Base-by-base conservation (phyloP, 257 asterid genomes). In the Haberlea rhodopensis region DNA sequence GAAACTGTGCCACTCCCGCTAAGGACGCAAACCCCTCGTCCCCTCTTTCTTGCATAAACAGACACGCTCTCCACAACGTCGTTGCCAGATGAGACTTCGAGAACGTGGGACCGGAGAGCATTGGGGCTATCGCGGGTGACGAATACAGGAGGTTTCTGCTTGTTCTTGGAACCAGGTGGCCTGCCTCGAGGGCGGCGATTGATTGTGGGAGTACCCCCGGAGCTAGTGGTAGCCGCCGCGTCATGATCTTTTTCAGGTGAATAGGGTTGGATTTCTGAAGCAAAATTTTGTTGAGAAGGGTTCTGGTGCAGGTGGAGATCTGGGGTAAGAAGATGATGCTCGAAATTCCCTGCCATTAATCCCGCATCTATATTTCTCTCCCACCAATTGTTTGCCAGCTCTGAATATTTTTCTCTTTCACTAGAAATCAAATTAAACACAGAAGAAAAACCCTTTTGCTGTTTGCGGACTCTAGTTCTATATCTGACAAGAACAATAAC, bases 141-240 rank as follows among this genome's bases (percentile, higher is more conserved):
- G 51, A 43, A 43, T 8, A 15, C 19, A 5, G 51, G 51, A 43
- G 51, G 51, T 2, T 16, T 43, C 3, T 87, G 78, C 24, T 83
- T 87, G 79, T 87, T 87, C 63, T 83, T 83, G 19, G 95, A 85
- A 0, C 95, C 94, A 0, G 94, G 76, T 0, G 95, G 94, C 0
- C 95, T 82, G 52, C 95, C 95, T 1, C 95, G 74, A 11, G 94
- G 81, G 2, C 95, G 90, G 18, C 90, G 88, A 73, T 74, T 76
- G 24, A 71, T 63, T 48, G 62, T 46, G 24, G 84, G 68, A 0
- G 79, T 68, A 0, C 77, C 83, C 3, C 82, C 86, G 31, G 88
- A 82, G 63, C 85, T 80, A 28, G 82, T 78, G 55, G 86, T 67
- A 18, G 83, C 76, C 2, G 72, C 68, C 1, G 76, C 11, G 5